Percentiles rank a stretch among this genome's conserved stretches.
phyloP scores from a whole-genome alignment of 2,329 filamentous ascomycete species.

The Ceratocystis smalleyi region DNA sequence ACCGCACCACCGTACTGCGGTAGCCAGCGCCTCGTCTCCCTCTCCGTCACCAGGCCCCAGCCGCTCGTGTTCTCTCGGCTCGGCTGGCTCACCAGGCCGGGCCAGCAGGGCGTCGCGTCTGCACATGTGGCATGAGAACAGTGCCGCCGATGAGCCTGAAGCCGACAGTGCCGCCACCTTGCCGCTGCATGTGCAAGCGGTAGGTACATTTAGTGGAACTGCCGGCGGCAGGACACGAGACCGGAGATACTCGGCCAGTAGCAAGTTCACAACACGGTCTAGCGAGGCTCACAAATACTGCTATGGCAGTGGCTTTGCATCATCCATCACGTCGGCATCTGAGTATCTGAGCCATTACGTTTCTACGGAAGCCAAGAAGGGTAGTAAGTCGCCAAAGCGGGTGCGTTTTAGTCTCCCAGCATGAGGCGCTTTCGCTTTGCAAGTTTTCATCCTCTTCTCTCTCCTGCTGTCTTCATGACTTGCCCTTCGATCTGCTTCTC shows the following conservation, averaged over 20 bases:
- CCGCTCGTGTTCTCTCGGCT: background rate
- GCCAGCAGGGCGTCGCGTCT: background rate
- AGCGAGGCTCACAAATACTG: slow-evolving; percentile 8
- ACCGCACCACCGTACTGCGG: background rate
- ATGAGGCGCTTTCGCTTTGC: background rate
- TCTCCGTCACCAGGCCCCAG: background rate
- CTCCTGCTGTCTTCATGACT: background rate
- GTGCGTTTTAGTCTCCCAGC: slow-evolving; percentile 12
- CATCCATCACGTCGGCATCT: slow-evolving; percentile 3
- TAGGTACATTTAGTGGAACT: background rate
- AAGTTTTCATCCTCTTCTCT: background rate
- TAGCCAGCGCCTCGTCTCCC: background rate
- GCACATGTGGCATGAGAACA: slow-evolving; percentile 1
- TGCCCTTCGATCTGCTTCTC: background rate
- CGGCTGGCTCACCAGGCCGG: background rate
- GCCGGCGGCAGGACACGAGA: background rate
- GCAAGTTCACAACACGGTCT: slow-evolving; percentile 13
- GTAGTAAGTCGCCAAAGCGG: slow-evolving; percentile 9
- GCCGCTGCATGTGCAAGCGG: background rate
- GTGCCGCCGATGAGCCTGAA: background rate
- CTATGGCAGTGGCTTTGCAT: slow-evolving; percentile 8
- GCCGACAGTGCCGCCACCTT: background rate
- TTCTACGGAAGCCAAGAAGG: slow-evolving; percentile 11
- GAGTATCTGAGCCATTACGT: slow-evolving; percentile 13
- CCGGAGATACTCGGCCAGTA: slow-evolving; percentile 3